Conservation (phyloP, 768 basidiomycete species). For the Termitomyces sp. region DNA sequence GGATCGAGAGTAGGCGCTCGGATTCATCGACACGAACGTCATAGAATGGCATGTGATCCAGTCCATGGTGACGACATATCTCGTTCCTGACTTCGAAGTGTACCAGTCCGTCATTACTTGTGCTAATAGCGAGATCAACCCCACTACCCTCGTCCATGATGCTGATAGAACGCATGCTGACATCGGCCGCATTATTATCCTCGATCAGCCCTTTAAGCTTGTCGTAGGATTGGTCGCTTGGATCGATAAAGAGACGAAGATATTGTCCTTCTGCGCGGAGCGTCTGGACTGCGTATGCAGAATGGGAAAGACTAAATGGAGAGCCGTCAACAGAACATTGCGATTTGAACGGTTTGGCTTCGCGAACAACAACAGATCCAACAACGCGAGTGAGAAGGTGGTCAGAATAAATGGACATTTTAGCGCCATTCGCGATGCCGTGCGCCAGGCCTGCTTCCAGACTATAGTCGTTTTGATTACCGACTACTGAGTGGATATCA, state of each 20-base stretch:
- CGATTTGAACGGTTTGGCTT: not conserved
- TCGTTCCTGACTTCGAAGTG: not conserved
- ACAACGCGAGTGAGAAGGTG: too few relatives aligned
- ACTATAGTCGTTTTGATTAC: not conserved
- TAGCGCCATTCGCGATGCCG: not conserved
- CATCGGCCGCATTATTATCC: too few relatives aligned
- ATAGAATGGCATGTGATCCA: conserved; percentile 1
- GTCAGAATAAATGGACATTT: conserved; percentile 1
- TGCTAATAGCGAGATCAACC: not conserved
- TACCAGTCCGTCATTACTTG: not conserved
- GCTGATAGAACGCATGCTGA: not conserved
- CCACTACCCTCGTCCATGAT: not conserved
- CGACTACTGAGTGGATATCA: not conserved
- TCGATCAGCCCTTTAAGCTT: not conserved
- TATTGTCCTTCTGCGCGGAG: too few relatives aligned
- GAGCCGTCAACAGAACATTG: not conserved
- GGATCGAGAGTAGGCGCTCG: not conserved
- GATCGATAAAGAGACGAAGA: too few relatives aligned
- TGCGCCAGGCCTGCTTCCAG: not conserved
- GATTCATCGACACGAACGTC: not conserved
- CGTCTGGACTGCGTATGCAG: too few relatives aligned
- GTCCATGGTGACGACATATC: not conserved
- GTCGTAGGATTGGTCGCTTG: too few relatives aligned
- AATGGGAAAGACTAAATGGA: not conserved
- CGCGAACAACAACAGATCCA: not conserved